A percentile compares a stretch with the other conserved stretches of the same genome.
phyloP scores from a whole-genome alignment of 228 moss, liverwort and hornwort species.

The Sphagnum fallax region DNA sequence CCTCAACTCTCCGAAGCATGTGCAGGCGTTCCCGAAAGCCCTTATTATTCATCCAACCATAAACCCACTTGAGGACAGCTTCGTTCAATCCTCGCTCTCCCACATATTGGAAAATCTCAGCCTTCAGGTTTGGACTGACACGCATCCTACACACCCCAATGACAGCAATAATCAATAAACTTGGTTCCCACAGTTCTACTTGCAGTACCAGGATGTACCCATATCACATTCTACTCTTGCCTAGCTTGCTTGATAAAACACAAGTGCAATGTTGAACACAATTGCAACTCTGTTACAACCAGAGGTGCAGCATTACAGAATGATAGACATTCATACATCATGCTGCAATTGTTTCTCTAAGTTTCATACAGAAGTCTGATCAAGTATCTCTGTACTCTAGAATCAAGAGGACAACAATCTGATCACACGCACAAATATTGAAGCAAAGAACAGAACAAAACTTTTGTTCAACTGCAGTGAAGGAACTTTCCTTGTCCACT shows the following conservation, averaged over 20 bases:
- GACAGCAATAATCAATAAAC: neutral
- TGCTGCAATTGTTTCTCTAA: neutral
- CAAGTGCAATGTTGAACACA: neutral
- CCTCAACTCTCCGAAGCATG: slow-evolving; percentile 32
- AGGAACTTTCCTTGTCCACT: neutral
- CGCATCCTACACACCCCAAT: slow-evolving; percentile 11
- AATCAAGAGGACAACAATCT: too few relatives aligned
- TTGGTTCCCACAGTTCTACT: neutral
- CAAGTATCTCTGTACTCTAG: neutral
- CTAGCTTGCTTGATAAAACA: neutral
- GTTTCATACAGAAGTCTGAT: neutral
- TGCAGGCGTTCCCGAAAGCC: slow-evolving; percentile 28
- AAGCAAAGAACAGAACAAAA: neutral
- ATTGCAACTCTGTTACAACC: neutral
- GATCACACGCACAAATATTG: too few relatives aligned
- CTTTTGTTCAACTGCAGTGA: neutral
- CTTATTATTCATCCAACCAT: slow-evolving; percentile 50
- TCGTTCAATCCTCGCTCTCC: slow-evolving; percentile 47
- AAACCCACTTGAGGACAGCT: slow-evolving; percentile 43
- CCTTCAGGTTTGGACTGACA: slow-evolving; percentile 22
- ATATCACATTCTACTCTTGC: neutral
- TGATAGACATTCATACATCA: neutral
- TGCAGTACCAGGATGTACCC: neutral
- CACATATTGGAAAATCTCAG: slow-evolving; percentile 29
- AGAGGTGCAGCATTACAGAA: neutral